phyloP scores from a whole-genome alignment of 805 yeast genomes.

The Lachancea mirantina region DNA sequence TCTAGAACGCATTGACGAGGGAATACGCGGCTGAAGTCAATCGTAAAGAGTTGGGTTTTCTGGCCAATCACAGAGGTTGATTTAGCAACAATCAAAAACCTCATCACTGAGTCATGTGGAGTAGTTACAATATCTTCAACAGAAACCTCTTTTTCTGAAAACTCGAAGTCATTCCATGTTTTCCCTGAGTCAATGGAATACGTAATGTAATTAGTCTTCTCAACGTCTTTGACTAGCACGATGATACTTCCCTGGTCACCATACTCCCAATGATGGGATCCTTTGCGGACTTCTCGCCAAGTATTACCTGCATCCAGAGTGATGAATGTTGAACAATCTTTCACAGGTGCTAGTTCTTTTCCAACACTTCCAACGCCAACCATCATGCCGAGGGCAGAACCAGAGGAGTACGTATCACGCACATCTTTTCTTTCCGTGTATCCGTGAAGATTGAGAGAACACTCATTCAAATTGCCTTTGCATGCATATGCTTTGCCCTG shows the following conservation, averaged over 20 bases:
- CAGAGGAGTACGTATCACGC: conserved; percentile 80
- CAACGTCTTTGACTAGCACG: conserved; percentile 57
- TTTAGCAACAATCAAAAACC: conserved; percentile 58
- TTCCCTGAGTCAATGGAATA: conserved; percentile 78
- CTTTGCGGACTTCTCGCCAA: conserved; percentile 75
- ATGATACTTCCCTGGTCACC: conserved; percentile 92
- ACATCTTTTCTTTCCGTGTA: conserved; percentile 79
- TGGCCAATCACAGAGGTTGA: conserved; percentile 40
- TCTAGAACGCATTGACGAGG: conserved; percentile 50
- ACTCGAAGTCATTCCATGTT: conserved; percentile 62
- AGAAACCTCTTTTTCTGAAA: conserved; percentile 47
- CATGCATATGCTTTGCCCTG: conserved; percentile 53
- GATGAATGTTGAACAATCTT: conserved; percentile 62
- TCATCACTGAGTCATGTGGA: conserved; percentile 83
- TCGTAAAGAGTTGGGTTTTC: conserved; percentile 40
- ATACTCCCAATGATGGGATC: conserved; percentile 85
- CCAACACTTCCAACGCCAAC: conserved; percentile 96
- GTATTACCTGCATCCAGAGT: conserved; percentile 87
- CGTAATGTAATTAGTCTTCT: conserved; percentile 47
- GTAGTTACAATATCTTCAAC: conserved; percentile 78
- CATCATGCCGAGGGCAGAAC: conserved; percentile 82
- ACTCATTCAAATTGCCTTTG: conserved; percentile 43
- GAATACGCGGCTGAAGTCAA: conserved; percentile 52
- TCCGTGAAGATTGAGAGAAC: conserved; percentile 83
- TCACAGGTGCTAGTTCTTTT: conserved; percentile 38